Evolutionary conservation across 1,139 yeast species (phyloP).

Genomic region (Yueomyces sp.): DNA sequence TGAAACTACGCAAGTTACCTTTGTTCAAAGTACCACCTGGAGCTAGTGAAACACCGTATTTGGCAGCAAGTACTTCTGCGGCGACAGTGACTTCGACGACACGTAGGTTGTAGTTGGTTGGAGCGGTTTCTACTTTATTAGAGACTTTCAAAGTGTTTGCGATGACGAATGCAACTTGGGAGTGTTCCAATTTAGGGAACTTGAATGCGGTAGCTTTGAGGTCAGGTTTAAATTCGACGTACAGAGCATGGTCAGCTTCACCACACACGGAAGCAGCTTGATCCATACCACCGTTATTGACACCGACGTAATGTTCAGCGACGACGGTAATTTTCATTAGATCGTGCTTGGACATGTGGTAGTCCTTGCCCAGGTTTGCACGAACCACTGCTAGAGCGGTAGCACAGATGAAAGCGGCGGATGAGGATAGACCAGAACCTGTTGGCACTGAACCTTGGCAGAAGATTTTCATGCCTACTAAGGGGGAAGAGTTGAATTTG

Average conservation of each 20-base stretch:
- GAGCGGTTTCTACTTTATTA: slow-evolving; percentile 60
- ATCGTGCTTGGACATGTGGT: slow-evolving; percentile 35
- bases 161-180: slow-evolving; percentile 41
- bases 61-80: slow-evolving; percentile 43
- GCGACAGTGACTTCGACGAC: slow-evolving; percentile 61
- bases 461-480: slow-evolving; percentile 38
- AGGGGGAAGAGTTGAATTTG: slow-evolving; percentile 10
- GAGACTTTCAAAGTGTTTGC: slow-evolving; percentile 53
- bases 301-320: slow-evolving; percentile 69
- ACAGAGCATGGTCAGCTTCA: slow-evolving; percentile 42
- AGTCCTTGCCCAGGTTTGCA: slow-evolving; percentile 34
- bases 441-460: slow-evolving; percentile 60
- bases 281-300: slow-evolving; percentile 71
- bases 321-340: slow-evolving; percentile 51
- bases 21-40: neutral
- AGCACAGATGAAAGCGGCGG: slow-evolving; percentile 63
- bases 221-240: slow-evolving; percentile 49
- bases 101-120: slow-evolving; percentile 53
- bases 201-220: slow-evolving; percentile 41
- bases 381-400: slow-evolving; percentile 45
- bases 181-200: slow-evolving; percentile 34
- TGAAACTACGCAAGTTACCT: slow-evolving; percentile 53
- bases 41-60: slow-evolving; percentile 32
- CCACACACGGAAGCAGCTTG: slow-evolving; percentile 64
- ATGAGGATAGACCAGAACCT: slow-evolving; percentile 61